Conservation (phyloP, 2,329 filamentous ascomycete genomes). For the Aspergillus fumigatus region DNA sequence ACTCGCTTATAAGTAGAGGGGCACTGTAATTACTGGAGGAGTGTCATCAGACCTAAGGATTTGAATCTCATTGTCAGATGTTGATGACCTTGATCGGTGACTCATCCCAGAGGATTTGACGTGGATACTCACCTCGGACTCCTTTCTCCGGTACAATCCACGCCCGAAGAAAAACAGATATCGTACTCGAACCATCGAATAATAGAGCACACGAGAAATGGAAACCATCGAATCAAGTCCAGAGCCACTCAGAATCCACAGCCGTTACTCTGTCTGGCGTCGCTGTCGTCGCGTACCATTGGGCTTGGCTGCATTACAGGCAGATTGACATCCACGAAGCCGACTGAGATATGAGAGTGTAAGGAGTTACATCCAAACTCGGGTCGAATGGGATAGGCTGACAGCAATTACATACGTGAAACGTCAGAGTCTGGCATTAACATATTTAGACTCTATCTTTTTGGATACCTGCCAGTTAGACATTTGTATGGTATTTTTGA, state of each 20-base stretch:
- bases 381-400: neutral
- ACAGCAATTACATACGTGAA: neutral
- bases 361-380: neutral
- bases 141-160: neutral
- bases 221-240: neutral
- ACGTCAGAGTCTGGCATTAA: neutral
- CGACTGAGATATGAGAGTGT: neutral
- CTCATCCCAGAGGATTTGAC: neutral
- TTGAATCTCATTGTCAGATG: neutral
- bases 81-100: neutral
- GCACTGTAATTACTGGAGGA: neutral
- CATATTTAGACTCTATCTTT: neutral
- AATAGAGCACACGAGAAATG: neutral
- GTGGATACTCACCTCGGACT: neutral
- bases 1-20: neutral
- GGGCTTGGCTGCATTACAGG: constrained; percentile 2
- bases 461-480: neutral
- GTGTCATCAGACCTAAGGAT: neutral
- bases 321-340: neutral
- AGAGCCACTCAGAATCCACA: neutral
- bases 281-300: neutral
- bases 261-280: neutral
- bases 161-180: neutral
- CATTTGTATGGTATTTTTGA: neutral
- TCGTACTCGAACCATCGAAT: neutral